A percentile compares a stretch with the other conserved stretches of the same genome.
phyloP scores from a whole-genome alignment of 2,329 filamentous ascomycete genomes.

The Whalleya microplaca region DNA sequence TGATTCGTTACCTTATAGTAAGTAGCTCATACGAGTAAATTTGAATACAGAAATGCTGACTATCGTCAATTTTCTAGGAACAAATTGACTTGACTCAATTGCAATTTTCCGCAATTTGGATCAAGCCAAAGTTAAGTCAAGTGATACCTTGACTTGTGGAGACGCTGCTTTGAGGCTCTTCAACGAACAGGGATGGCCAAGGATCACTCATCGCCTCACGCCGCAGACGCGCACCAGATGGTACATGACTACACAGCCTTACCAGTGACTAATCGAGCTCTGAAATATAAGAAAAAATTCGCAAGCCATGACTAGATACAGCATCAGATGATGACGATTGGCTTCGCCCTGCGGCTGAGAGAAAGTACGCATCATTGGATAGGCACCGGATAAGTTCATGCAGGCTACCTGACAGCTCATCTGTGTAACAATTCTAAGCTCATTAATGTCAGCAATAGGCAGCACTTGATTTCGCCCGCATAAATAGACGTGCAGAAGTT shows the following conservation, averaged over 20 bases:
- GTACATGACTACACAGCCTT: background rate
- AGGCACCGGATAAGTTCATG: conserved; percentile 1
- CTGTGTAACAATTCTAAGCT: background rate
- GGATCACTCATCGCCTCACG: no score
- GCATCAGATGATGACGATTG: background rate
- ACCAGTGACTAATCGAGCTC: background rate
- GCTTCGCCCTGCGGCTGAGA: conserved; percentile 17
- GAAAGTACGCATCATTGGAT: conserved; percentile 1
- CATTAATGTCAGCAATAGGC: conserved; percentile 1
- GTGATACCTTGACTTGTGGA: no score
- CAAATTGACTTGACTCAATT: no score
- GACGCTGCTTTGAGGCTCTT: no score
- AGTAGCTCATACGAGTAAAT: no score
- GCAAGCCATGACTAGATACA: background rate
- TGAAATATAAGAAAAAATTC: background rate
- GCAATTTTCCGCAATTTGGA: no score
- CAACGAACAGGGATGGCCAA: no score
- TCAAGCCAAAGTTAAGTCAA: no score
- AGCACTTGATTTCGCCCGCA: background rate
- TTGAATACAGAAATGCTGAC: no score
- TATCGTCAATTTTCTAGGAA: no score
- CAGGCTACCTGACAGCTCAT: background rate
- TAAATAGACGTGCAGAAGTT: conserved; percentile 6
- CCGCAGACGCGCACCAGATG: background rate
- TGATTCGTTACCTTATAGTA: no score